Evolutionary conservation across 805 yeast species (phyloP).

Genomic region (Pichia kluyveri): DNA sequence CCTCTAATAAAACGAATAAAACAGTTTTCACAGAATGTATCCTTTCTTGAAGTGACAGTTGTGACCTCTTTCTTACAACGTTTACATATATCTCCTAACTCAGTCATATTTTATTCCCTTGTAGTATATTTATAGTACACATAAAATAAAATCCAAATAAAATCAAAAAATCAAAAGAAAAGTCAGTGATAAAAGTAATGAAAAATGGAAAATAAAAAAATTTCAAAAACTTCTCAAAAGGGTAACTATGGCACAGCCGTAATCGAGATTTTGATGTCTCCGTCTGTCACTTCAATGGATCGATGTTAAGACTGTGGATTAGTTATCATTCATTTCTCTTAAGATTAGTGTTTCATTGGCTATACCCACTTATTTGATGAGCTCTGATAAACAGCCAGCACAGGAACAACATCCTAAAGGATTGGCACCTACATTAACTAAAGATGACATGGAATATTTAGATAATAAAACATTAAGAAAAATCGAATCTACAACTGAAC

Average conservation of each 20-base stretch:
- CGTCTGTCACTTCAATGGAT: too few species aligned
- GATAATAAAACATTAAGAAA: constrained; percentile 22
- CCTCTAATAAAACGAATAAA: constrained; percentile 65
- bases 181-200: neutral
- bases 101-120: neutral
- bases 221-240: too few species aligned
- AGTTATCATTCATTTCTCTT: too few species aligned
- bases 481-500: constrained; percentile 5
- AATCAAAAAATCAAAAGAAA: neutral
- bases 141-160: too few species aligned
- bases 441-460: constrained; percentile 14
- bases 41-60: constrained; percentile 47
- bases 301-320: too few species aligned
- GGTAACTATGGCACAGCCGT: neutral
- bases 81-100: constrained; percentile 27
- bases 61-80: constrained; percentile 41
- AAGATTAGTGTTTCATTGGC: too few species aligned
- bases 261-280: too few species aligned
- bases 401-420: neutral
- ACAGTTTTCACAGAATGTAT: constrained; percentile 57
- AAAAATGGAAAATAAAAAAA: neutral
- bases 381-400: neutral
- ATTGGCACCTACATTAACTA: constrained; percentile 5
- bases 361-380: neutral
- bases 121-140: too few species aligned